Evolutionary conservation across 1,284 basidiomycete genomes (phyloP), one percentile per base, ranked within the genome.

Genomic region (Cutaneotrichosporon sp.): DNA sequence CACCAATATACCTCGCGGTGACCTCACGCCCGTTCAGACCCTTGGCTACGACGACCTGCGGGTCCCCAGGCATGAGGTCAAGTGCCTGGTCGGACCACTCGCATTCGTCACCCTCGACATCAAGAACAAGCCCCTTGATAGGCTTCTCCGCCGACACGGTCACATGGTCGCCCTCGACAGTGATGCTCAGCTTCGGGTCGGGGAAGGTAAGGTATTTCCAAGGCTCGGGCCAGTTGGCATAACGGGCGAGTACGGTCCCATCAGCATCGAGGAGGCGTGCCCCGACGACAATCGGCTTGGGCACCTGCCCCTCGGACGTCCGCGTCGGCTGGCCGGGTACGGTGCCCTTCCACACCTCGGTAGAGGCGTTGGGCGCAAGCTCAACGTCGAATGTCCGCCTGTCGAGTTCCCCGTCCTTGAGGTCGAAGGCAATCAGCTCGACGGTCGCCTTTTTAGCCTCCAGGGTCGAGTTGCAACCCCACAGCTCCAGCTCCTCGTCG

Each of bases 181-280:
- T 69, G 48, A 84, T 79, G 48, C 78, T 72, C 48, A 91, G 77
- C 20, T 80, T 82, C 26, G 79, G 72, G 19, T 81, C 65, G 33
- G 89, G 88, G 79, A 90, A 91, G 43, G 81, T 78, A 70, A 93
- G 84, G 74, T 83, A 92, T 75, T 94, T 93, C 80, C 85, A 92
- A 25, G 90, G 90, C 71, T 91, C 87, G 11, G 87, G 87, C 88
- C 87, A 90, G 61, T 65, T 67, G 24, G 62, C 61, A 74, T 84
- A 86, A 55, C 90, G 80, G n/a, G 81, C 84, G 26, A 92, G 74
- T 33, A 91, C 82, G 5, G 64, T 65, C 26, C 54, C 46, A 41
- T 43, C 46, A 2, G 32, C 41, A 34, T 77, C 72, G 20, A 87
- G 66, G 39, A 93, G 71, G 49, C 87, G 79, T 22, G 86, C 86